Evolutionary conservation across 2,329 filamentous ascomycete species (phyloP).

Genomic region (Chrysosphaeria jannelii): DNA sequence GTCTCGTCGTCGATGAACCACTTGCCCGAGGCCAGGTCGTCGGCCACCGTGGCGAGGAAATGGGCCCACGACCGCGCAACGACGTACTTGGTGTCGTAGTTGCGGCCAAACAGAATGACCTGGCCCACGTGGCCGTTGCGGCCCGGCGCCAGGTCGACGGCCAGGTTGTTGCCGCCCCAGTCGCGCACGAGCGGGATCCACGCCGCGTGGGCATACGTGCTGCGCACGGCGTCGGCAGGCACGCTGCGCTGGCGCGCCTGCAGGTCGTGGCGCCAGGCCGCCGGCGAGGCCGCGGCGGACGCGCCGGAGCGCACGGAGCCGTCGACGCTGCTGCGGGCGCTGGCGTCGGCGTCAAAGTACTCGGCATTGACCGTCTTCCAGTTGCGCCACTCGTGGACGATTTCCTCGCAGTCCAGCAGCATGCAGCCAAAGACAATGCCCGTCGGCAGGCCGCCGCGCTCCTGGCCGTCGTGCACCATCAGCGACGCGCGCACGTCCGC

Average conservation of each 20-base stretch:
- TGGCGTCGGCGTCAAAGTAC: conserved; percentile 25
- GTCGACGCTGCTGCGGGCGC: conserved; percentile 38
- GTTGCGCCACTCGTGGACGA: conserved; percentile 90
- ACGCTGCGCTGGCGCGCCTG: conserved; percentile 64
- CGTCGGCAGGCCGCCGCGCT: conserved; percentile 68
- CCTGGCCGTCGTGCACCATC: conserved; percentile 82
- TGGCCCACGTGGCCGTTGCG: conserved; percentile 83
- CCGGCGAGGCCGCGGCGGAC: conserved; percentile 4
- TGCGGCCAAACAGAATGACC: conserved; percentile 82
- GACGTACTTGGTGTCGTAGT: conserved; percentile 97
- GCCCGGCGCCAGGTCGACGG: conserved; percentile 73
- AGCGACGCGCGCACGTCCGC: conserved; percentile 82
- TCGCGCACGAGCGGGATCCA: conserved; percentile 94
- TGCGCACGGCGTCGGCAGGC: conserved; percentile 62
- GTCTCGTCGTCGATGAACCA: conserved; percentile 81
- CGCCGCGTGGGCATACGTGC: conserved; percentile 69
- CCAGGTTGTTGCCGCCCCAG: conserved; percentile 96
- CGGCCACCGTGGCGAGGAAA: conserved; percentile 62
- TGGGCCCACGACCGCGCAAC: conserved; percentile 74
- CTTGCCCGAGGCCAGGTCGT: conserved; percentile 72
- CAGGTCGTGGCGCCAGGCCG: conserved; percentile 53
- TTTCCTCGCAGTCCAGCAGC: conserved; percentile 93
- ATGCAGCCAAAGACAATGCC: conserved; percentile 84
- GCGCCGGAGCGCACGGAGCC: conserved; percentile 28
- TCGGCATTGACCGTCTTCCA: conserved; percentile 87